These are phyloP conservation scores for Colletotrichum tofieldiae DNA, from an alignment of 2,329 filamentous ascomycete genomes.

Conservation along the genomic window DNA sequence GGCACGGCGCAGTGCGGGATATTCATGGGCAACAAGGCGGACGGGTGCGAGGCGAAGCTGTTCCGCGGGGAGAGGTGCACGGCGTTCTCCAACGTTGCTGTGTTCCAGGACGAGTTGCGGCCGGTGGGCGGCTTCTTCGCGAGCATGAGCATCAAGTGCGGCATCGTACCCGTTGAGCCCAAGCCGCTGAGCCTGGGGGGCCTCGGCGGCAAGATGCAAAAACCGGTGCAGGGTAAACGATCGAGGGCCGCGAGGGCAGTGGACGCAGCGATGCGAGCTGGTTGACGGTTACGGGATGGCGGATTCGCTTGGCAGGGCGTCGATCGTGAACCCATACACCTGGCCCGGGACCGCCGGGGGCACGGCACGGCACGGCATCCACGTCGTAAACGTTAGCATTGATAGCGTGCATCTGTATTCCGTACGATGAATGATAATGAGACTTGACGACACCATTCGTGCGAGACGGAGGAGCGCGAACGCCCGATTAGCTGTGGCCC, in stretches of 20 bases:
- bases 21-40: slow-evolving; percentile 37
- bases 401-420: neutral
- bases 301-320: neutral
- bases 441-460: neutral
- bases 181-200: slow-evolving; percentile 33
- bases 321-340: neutral
- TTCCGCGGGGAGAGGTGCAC: slow-evolving; percentile 34
- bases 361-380: slow-evolving; percentile 1
- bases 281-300: neutral
- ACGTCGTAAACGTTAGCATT: neutral
- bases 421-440: slow-evolving; percentile 10
- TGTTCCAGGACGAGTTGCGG: slow-evolving; percentile 33
- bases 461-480: neutral
- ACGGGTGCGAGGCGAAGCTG: slow-evolving; percentile 40
- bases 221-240: slow-evolving; percentile 17
- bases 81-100: slow-evolving; percentile 33
- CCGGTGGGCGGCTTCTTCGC: slow-evolving; percentile 37
- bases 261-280: slow-evolving; percentile 7
- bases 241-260: slow-evolving; percentile 12
- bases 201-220: slow-evolving; percentile 35
- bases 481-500: slow-evolving; percentile 36
- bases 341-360: neutral
- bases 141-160: slow-evolving; percentile 40
- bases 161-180: slow-evolving; percentile 34
- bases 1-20: slow-evolving; percentile 36